phyloP scores from a whole-genome alignment of 495 filamentous ascomycete species.

The Amniculicola lignicola region DNA sequence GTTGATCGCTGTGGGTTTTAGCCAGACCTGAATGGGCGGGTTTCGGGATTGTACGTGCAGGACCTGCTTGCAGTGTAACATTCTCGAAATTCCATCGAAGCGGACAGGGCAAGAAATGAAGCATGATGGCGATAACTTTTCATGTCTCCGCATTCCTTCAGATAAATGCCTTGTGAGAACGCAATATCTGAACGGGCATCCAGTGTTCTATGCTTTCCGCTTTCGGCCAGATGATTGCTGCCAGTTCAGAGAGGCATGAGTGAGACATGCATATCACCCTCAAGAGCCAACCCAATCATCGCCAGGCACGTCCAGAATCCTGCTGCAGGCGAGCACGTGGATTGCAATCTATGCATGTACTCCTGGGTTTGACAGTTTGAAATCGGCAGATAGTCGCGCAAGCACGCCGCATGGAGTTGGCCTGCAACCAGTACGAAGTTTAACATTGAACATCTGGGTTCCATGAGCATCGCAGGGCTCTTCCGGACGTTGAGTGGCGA shows the following conservation, averaged over 20 bases:
- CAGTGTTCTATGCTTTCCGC: neutral
- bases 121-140: no score
- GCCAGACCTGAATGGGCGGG: slow-evolving; percentile 3
- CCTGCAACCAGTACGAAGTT: neutral
- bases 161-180: no score
- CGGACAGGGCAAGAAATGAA: slow-evolving; percentile 26
- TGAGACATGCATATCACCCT: slow-evolving; percentile 10
- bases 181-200: slow-evolving; percentile 16
- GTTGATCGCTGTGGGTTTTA: neutral
- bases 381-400: slow-evolving; percentile 13
- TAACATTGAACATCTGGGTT: neutral
- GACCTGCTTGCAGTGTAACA: slow-evolving; percentile 3
- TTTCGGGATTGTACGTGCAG: slow-evolving; percentile 27
- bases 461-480: neutral
- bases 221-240: neutral
- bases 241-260: neutral
- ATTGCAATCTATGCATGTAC: neutral
- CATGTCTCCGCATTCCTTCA: no score
- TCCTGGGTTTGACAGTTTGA: neutral
- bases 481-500: slow-evolving; percentile 13
- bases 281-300: slow-evolving; percentile 11
- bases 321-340: slow-evolving; percentile 13
- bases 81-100: slow-evolving; percentile 17
- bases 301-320: slow-evolving; percentile 11
- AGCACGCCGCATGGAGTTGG: neutral